These are phyloP conservation scores for Verbascum thapsus DNA, from an alignment of 257 asterid genomes.

Conservation along the genomic window DNA sequence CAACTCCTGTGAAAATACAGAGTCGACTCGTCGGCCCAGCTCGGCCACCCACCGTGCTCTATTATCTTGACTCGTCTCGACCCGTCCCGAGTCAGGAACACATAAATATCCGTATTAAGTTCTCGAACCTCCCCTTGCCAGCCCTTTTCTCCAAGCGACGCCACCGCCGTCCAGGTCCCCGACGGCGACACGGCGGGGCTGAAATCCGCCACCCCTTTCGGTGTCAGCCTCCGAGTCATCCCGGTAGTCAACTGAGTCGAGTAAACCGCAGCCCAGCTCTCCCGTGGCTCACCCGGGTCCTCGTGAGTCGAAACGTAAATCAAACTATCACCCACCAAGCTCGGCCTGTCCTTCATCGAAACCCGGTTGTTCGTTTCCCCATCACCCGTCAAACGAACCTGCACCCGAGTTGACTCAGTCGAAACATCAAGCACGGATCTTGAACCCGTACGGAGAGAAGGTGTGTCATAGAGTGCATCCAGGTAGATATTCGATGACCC, in stretches of 20 bases:
- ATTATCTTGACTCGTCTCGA: constrained; percentile 68
- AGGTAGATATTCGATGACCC: constrained; percentile 62
- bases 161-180: constrained; percentile 83
- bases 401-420: constrained; percentile 44
- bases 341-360: constrained; percentile 85
- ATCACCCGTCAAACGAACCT: constrained; percentile 52
- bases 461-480: constrained; percentile 41
- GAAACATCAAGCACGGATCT: constrained; percentile 43
- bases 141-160: constrained; percentile 69
- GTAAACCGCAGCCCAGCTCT: constrained; percentile 90
- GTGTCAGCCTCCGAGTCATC: constrained; percentile 70
- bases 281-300: constrained; percentile 65
- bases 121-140: constrained; percentile 86
- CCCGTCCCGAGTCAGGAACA: constrained; percentile 72
- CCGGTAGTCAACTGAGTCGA: constrained; percentile 67
- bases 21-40: constrained; percentile 78
- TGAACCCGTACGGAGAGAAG: constrained; percentile 10
- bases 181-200: constrained; percentile 97
- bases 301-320: constrained; percentile 86
- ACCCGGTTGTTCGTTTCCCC: constrained; percentile 35
- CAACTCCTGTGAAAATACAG: constrained; percentile 76
- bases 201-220: constrained; percentile 65
- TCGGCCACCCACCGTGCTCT: constrained; percentile 97
- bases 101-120: constrained; percentile 64
- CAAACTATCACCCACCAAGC: constrained; percentile 57